A percentile compares a stretch with the other conserved stretches of the same genome.
Evolutionary conservation across 1,284 basidiomycete species (phyloP).

Genomic region (Coriolopsis trogii): DNA sequence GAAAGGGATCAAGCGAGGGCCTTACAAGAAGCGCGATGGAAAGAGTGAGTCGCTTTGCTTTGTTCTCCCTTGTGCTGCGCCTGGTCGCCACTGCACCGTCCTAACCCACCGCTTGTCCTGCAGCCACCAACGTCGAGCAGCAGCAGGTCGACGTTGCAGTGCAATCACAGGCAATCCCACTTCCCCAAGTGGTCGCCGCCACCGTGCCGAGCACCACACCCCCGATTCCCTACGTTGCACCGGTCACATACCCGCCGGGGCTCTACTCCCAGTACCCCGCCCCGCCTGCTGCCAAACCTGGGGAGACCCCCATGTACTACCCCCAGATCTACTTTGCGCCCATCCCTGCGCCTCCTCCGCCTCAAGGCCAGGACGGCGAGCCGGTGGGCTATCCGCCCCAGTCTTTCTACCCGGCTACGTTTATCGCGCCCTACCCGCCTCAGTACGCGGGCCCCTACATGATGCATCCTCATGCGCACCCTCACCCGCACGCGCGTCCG

Average conservation of each 20-base stretch:
- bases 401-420: constrained; percentile 55
- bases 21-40: constrained; percentile 92
- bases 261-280: constrained; percentile 54
- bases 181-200: constrained; percentile 45
- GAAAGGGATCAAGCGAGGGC: constrained; percentile 85
- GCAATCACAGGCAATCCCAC: constrained; percentile 42
- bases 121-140: constrained; percentile 57
- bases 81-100: constrained; percentile 7
- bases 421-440: constrained; percentile 47
- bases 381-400: constrained; percentile 43
- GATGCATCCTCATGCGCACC: constrained; percentile 33
- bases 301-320: constrained; percentile 51
- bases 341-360: constrained; percentile 44
- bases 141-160: constrained; percentile 49
- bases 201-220: constrained; percentile 45
- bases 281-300: constrained; percentile 48
- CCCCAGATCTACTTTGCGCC: constrained; percentile 48
- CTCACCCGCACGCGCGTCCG: constrained; percentile 37
- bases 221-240: constrained; percentile 50
- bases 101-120: constrained; percentile 46
- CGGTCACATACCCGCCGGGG: constrained; percentile 40
- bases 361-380: constrained; percentile 49
- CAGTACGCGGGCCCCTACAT: constrained; percentile 52
- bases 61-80: constrained; percentile 20
- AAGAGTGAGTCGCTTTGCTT: constrained; percentile 56